Conservation (phyloP, 306 rosid genomes). For the Acacia confusa region DNA sequence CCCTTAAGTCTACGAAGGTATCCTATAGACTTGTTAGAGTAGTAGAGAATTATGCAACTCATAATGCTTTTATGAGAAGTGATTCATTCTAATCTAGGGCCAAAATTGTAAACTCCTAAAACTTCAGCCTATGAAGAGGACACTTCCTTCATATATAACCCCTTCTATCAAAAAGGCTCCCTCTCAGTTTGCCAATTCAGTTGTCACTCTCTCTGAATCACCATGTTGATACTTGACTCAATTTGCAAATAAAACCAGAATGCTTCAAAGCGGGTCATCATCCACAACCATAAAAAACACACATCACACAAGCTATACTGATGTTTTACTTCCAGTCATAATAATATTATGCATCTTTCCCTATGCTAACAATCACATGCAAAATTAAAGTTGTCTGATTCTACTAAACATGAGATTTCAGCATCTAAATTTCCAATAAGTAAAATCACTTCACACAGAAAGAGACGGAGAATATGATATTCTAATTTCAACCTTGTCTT, state of each 20-base stretch:
- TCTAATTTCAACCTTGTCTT: conserved; percentile 65
- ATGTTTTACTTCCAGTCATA: not conserved
- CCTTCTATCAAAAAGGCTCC: not conserved
- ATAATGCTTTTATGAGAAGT: not conserved
- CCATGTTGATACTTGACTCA: not conserved
- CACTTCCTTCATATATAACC: not conserved
- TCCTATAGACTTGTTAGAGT: not conserved
- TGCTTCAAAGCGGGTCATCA: not conserved
- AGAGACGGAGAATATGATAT: conserved; percentile 18
- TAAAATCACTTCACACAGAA: conserved; percentile 10
- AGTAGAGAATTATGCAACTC: no score
- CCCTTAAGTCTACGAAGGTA: not conserved
- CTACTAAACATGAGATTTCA: conserved; percentile 19
- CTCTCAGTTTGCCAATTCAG: not conserved
- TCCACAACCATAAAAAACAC: not conserved
- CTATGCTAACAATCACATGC: not conserved
- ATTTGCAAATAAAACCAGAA: not conserved
- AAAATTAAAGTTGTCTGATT: not conserved
- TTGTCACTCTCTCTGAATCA: not conserved
- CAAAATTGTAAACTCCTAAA: not conserved
- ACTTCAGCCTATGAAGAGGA: not conserved
- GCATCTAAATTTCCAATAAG: not conserved
- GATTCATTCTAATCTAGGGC: not conserved
- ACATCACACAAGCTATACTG: not conserved
- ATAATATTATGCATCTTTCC: not conserved